These are phyloP conservation scores for Fusarium oligoseptatum DNA, from an alignment of 2,329 filamentous ascomycete genomes.

Conservation along the genomic window DNA sequence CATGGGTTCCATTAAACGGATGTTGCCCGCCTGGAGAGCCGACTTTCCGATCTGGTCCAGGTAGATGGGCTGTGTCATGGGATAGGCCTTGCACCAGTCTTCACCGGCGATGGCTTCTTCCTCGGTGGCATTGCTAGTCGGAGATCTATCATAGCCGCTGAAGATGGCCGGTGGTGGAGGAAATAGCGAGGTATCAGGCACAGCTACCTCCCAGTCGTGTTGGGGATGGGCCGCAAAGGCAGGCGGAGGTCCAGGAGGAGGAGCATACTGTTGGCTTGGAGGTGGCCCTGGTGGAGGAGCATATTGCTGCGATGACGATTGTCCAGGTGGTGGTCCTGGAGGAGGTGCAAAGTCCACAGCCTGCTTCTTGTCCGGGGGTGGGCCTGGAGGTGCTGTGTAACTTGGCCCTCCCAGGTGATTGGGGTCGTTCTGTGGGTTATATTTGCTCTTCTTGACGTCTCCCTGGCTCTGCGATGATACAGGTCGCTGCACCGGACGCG, in stretches of 20 bases:
- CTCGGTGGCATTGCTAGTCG: conserved; percentile 76
- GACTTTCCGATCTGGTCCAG: conserved; percentile 60
- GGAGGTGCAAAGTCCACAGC: conserved; percentile 25
- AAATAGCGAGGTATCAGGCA: conserved; percentile 79
- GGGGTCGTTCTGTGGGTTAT: conserved; percentile 43
- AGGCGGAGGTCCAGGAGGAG: conserved; percentile 53
- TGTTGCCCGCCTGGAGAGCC: conserved; percentile 64
- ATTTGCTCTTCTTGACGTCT: conserved; percentile 46
- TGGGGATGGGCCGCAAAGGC: conserved; percentile 46
- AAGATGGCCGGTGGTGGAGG: conserved; percentile 80
- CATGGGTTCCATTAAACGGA: conserved; percentile 66
- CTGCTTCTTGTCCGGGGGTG: conserved; percentile 48
- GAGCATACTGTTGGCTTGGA: conserved; percentile 45
- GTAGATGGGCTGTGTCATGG: conserved; percentile 67
- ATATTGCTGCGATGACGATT: conserved; percentile 24
- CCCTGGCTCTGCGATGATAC: conserved; percentile 44
- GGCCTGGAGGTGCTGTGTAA: conserved; percentile 48
- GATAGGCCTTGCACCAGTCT: conserved; percentile 73
- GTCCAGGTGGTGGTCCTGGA: conserved; percentile 19
- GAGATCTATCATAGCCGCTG: conserved; percentile 72
- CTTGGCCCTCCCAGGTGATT: conserved; percentile 37
- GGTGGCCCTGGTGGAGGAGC: conserved; percentile 51
- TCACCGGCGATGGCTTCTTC: conserved; percentile 74
- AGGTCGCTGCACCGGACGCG: conserved; percentile 55
- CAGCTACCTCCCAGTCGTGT: conserved; percentile 78